A percentile compares a stretch with the other conserved stretches of the same genome.
Evolutionary conservation across 148 eudicot species (phyloP).

Genomic region (Arbutus unedo): DNA sequence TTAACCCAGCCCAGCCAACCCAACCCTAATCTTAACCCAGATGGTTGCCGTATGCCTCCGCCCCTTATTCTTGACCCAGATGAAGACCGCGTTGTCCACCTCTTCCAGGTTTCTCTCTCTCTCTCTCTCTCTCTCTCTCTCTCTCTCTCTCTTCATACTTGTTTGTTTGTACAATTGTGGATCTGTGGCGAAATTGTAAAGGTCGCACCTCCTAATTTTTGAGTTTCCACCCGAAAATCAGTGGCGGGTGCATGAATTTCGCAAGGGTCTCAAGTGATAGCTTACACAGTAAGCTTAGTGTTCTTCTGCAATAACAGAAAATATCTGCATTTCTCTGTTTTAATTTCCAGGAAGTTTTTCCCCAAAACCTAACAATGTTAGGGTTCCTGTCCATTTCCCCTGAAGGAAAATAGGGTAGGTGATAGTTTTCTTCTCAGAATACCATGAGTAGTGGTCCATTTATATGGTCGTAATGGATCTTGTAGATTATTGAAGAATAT

Average conservation of each 20-base stretch:
- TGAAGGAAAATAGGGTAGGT: background rate
- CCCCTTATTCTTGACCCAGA: no score
- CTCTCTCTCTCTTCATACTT: no score
- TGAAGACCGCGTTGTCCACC: slow-evolving; percentile 50
- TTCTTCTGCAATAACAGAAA: background rate
- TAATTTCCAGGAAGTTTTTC: background rate
- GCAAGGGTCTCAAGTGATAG: no score
- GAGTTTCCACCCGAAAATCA: no score
- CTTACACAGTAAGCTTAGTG: background rate
- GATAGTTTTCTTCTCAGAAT: background rate
- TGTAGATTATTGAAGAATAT: background rate
- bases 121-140: no score
- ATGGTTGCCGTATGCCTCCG: no score
- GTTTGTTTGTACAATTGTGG: no score
- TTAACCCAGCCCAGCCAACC: no score
- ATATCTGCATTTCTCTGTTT: background rate
- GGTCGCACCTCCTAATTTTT: no score
- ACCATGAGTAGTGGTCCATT: background rate
- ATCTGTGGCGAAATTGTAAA: no score
- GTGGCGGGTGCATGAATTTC: no score
- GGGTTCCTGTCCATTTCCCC: background rate
- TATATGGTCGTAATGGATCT: background rate
- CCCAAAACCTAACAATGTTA: background rate
- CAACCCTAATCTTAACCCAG: no score
- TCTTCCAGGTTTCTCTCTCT: slow-evolving; percentile 64